Base-by-base conservation (phyloP, 441 rosid species). In the Erysimum cheiri region DNA sequence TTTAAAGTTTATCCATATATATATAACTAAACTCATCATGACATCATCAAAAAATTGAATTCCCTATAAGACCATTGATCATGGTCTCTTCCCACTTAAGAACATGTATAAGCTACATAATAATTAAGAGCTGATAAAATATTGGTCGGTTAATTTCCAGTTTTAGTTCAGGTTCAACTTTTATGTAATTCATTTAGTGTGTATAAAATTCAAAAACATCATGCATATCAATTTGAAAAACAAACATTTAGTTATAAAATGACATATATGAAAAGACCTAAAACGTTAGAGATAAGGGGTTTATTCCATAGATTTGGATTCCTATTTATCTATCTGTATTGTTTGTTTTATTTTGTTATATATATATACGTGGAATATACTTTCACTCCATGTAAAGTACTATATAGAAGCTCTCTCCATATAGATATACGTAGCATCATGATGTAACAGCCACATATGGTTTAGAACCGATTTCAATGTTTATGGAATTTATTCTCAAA, bases 251-350 rank as follows among this genome's bases (percentile, higher is more conserved):
- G 61, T 41, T 58, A 43, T 22, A 36, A 37, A 39, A 55, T 52
- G 56, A 48, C 19, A 74, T 43, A 54, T 54, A 61, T 62, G 66
- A 58, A 48, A 63, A 39, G 32, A 55, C 75, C 67, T 54, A 57
- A 48, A 63, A 63, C 49, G 49, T 50, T 60, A 55, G 53, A 61
- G 69, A 61, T 75, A 55, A 37, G 40, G 55, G 65, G 59, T 36
- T 68, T 54, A 74, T 68, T 61, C 69, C 40, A 53, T 55, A 49
- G 70, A 48, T 40, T 63, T 63, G 14, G 78, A 75, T 75, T 75
- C 78, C 66, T 69, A 40, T 56, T 37, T 75, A 75, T 75, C 74
- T 56, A 69, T 48, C 10, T 62, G 74, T 39, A 61, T 54, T 68
- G 48, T 11, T 50, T 29, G 2, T 54, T 52, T 60, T 53, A 22